These are phyloP conservation scores for Rhododendron mucronatum DNA, from an alignment of 148 eudicot species.

Conservation along the genomic window DNA sequence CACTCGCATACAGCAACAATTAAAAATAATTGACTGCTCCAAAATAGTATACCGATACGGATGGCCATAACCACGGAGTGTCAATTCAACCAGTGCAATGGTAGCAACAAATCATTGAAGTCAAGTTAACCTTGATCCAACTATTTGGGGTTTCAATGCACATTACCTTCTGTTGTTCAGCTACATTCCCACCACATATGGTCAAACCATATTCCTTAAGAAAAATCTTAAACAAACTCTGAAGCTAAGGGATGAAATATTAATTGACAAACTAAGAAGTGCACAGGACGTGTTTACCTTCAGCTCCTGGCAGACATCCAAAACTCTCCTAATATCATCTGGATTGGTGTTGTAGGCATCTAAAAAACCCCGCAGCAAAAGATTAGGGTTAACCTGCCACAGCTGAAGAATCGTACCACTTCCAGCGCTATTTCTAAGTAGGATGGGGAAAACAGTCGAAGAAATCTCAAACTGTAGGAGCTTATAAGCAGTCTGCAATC, in stretches of 20 bases:
- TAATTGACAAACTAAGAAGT: not conserved
- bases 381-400: slow-evolving; percentile 62
- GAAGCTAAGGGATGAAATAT: not conserved
- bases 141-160: not conserved
- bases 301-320: slow-evolving; percentile 76
- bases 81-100: not conserved
- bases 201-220: not conserved
- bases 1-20: not conserved
- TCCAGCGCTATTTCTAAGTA: slow-evolving; percentile 45
- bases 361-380: slow-evolving; percentile 61
- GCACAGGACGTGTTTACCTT: slow-evolving; percentile 42
- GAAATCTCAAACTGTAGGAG: slow-evolving; percentile 71
- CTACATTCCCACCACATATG: not conserved
- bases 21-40: not conserved
- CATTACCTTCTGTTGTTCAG: not conserved
- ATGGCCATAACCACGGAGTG: not conserved
- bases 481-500: slow-evolving; percentile 75
- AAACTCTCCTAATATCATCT: slow-evolving; percentile 41
- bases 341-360: slow-evolving; percentile 47
- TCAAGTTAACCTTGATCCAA: not conserved
- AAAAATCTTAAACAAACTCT: not conserved
- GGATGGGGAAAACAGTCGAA: slow-evolving; percentile 48
- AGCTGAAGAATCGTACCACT: slow-evolving; percentile 50
- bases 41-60: not conserved
- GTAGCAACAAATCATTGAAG: not conserved